Evolutionary conservation across 2,329 filamentous ascomycete genomes (phyloP).

Genomic region (Elsinoe fawcettii): DNA sequence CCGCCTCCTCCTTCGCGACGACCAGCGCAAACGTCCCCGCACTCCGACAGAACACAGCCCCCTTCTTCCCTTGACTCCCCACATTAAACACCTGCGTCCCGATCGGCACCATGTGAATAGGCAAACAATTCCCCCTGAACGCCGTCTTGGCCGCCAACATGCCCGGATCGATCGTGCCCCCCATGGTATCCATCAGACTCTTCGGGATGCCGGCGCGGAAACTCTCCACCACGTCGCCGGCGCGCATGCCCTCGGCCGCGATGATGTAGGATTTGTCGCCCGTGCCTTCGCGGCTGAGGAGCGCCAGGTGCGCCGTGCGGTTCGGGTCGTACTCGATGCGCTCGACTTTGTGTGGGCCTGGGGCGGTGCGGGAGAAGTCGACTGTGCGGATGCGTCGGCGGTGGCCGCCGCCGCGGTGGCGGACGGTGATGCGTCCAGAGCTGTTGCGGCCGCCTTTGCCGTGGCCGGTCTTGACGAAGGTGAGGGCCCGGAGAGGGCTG

Average conservation of each 20-base stretch:
- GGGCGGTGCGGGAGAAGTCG: conserved; percentile 71
- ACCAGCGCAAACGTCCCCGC: conserved; percentile 88
- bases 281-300: conserved; percentile 68
- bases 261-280: conserved; percentile 81
- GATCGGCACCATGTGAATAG: conserved; percentile 89
- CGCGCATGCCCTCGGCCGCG: conserved; percentile 87
- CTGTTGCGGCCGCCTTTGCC: conserved; percentile 89
- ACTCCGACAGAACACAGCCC: conserved; percentile 87
- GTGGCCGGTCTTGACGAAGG: conserved; percentile 86
- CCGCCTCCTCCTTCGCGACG: conserved; percentile 71
- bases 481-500: conserved; percentile 71
- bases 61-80: conserved; percentile 61
- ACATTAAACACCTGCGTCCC: conserved; percentile 91
- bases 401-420: conserved; percentile 85
- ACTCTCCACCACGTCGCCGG: conserved; percentile 85
- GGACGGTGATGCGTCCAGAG: conserved; percentile 73
- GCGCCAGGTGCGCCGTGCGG: conserved; percentile 84
- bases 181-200: conserved; percentile 83
- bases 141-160: conserved; percentile 91
- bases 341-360: conserved; percentile 81
- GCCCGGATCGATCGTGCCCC: conserved; percentile 86
- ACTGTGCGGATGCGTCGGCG: conserved; percentile 88
- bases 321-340: conserved; percentile 95
- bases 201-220: conserved; percentile 84
- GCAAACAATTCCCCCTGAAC: conserved; percentile 88